phyloP scores from a whole-genome alignment of 192 early-diverging fungal genomes.

The Umbelopsis isabellina region DNA sequence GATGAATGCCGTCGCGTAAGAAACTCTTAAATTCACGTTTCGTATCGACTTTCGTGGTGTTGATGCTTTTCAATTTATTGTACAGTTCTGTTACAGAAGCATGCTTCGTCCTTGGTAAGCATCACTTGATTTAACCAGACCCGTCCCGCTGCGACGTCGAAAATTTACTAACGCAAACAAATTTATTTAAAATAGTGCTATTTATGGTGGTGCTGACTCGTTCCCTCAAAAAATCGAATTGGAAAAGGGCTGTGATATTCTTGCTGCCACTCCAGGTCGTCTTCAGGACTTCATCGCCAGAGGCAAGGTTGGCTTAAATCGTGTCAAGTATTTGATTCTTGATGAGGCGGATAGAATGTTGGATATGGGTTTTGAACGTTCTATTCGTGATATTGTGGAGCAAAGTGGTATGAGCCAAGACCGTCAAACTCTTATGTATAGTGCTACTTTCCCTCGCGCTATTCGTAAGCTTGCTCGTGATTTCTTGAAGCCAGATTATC shows the following conservation, averaged over 20 bases:
- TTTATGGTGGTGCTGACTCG: conserved; percentile 92
- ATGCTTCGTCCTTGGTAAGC: conserved; percentile 53
- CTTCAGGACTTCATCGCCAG: conserved; percentile 90
- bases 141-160: conserved; percentile 10
- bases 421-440: conserved; percentile 96
- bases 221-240: conserved; percentile 76
- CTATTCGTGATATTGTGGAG: conserved; percentile 86
- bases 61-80: not conserved
- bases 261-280: conserved; percentile 94
- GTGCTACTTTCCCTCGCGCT: conserved; percentile 93
- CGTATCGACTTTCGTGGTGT: not conserved
- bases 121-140: conserved; percentile 38
- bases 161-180: conserved; percentile 30
- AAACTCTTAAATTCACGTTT: not conserved
- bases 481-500: conserved; percentile 79
- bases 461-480: conserved; percentile 92
- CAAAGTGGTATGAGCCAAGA: conserved; percentile 36
- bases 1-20: conserved; percentile 69
- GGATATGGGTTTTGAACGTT: conserved; percentile 97
- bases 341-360: conserved; percentile 95
- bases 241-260: conserved; percentile 85
- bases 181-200: conserved; percentile 54
- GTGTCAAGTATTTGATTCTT: conserved; percentile 71
- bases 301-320: conserved; percentile 69
- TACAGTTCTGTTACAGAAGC: conserved; percentile 50